A percentile compares a stretch with the other conserved stretches of the same genome.
Conservation (phyloP, 2,329 filamentous ascomycete genomes). For the Trichoderma polysporum region DNA sequence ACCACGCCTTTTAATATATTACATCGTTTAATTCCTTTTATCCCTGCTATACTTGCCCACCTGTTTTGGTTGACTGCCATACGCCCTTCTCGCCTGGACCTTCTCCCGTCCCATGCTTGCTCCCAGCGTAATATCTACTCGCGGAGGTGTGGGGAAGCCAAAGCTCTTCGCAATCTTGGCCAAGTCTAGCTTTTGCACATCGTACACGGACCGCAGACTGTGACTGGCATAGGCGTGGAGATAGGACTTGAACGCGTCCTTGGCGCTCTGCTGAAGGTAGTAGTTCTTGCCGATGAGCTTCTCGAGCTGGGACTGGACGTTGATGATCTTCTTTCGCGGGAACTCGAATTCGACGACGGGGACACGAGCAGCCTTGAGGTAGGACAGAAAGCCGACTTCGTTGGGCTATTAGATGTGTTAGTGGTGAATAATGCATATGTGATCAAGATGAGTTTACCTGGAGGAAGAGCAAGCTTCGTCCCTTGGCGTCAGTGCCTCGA, state of each 20-base stretch:
- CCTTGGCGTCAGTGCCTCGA: slow-evolving; percentile 77
- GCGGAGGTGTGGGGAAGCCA: slow-evolving; percentile 73
- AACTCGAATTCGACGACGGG: slow-evolving; percentile 97
- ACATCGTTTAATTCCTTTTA: slow-evolving; percentile 15
- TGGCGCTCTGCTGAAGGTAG: slow-evolving; percentile 86
- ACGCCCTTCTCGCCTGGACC: slow-evolving; percentile 62
- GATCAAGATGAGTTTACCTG: slow-evolving; percentile 31
- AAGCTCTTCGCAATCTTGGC: slow-evolving; percentile 83
- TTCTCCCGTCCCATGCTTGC: slow-evolving; percentile 75
- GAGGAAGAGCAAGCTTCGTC: slow-evolving; percentile 87
- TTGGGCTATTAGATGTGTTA: slow-evolving; percentile 56
- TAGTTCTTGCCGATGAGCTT: slow-evolving; percentile 94
- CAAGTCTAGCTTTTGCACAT: slow-evolving; percentile 80
- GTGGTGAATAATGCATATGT: background rate
- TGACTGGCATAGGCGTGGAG: slow-evolving; percentile 90
- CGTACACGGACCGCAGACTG: slow-evolving; percentile 59
- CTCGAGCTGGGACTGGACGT: slow-evolving; percentile 87
- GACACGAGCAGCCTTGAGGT: slow-evolving; percentile 87
- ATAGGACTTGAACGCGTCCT: slow-evolving; percentile 82
- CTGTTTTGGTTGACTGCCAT: slow-evolving; percentile 77
- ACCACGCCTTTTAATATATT: slow-evolving; percentile 15
- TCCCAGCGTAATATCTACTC: slow-evolving; percentile 81
- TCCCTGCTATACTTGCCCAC: slow-evolving; percentile 25
- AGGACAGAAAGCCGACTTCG: slow-evolving; percentile 88
- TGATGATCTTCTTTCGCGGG: slow-evolving; percentile 85